Conservation (phyloP, 495 filamentous ascomycete genomes). For the Trichoderma parareesei region DNA sequence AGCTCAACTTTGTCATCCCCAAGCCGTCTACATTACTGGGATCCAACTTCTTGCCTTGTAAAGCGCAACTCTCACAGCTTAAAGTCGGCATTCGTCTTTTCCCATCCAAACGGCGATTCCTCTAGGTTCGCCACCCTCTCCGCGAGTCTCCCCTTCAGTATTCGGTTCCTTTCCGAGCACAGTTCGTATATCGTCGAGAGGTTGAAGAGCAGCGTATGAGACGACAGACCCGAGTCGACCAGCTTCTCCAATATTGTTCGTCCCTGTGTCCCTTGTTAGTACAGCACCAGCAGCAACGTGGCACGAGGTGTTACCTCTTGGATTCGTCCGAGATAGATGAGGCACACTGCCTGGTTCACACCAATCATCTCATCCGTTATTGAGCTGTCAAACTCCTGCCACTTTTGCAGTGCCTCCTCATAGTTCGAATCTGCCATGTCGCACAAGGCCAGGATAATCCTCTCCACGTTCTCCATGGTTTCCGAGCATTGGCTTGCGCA, state of each 20-base stretch:
- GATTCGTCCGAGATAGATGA: slow-evolving; percentile 71
- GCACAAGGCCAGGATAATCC: slow-evolving; percentile 54
- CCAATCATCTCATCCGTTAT: slow-evolving; percentile 50
- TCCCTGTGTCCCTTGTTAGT: slow-evolving; percentile 36
- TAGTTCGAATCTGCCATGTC: slow-evolving; percentile 75
- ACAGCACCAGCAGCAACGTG: slow-evolving; percentile 1
- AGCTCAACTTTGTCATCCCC: no score
- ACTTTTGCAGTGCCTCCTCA: slow-evolving; percentile 49
- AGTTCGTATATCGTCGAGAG: slow-evolving; percentile 87
- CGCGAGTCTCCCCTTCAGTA: slow-evolving; percentile 60
- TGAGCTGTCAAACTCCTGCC: slow-evolving; percentile 46
- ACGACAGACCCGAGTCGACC: slow-evolving; percentile 51
- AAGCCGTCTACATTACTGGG: no score
- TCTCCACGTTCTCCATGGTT: slow-evolving; percentile 21
- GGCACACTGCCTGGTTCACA: slow-evolving; percentile 75
- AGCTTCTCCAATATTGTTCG: slow-evolving; percentile 55
- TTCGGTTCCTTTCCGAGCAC: slow-evolving; percentile 65
- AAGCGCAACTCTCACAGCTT: slow-evolving; percentile 49
- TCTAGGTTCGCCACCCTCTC: slow-evolving; percentile 54
- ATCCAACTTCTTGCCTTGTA: no score
- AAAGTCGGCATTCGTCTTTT: slow-evolving; percentile 66
- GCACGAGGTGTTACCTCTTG: slow-evolving; percentile 47
- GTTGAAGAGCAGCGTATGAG: slow-evolving; percentile 78
- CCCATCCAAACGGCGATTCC: slow-evolving; percentile 46
- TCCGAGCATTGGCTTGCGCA: slow-evolving; percentile 32